phyloP scores from a whole-genome alignment of 305 asterid genomes.

The Rubia balearica region DNA sequence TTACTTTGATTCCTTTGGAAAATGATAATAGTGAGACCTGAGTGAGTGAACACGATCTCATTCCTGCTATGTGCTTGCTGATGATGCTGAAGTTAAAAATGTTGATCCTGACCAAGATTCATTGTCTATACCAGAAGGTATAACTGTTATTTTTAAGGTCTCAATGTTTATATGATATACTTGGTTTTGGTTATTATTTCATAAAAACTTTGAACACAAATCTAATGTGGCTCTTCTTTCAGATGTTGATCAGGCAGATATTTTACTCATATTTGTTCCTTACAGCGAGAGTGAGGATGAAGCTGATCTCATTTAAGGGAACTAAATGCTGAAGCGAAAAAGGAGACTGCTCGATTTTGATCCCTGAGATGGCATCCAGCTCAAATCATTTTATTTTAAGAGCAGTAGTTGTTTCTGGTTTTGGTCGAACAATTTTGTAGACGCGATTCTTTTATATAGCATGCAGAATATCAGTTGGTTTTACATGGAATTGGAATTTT shows the following conservation, averaged over 20 bases:
- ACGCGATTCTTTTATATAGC: not conserved
- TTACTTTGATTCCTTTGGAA: not conserved
- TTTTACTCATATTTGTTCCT: too few species aligned
- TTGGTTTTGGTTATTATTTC: not conserved
- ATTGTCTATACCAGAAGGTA: too few species aligned
- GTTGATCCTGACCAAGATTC: too few species aligned
- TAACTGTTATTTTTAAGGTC: too few species aligned
- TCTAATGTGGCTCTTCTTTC: too few species aligned
- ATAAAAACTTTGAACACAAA: not conserved
- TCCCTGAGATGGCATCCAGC: not conserved
- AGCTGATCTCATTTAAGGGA: too few species aligned
- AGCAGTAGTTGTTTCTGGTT: not conserved
- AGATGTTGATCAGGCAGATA: too few species aligned
- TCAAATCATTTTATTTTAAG: too few species aligned
- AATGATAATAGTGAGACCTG: not conserved
- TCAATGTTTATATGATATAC: not conserved
- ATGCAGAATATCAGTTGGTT: too few species aligned
- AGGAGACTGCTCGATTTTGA: not conserved
- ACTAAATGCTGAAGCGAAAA: not conserved
- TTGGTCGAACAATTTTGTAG: not conserved
- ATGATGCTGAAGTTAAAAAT: too few species aligned
- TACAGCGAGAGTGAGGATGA: not conserved
- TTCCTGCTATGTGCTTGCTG: too few species aligned
- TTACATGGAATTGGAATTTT: too few species aligned
- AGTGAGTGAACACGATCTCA: not conserved